Conservation (phyloP, 768 basidiomycete genomes). For the Psilocybe cubensis region DNA sequence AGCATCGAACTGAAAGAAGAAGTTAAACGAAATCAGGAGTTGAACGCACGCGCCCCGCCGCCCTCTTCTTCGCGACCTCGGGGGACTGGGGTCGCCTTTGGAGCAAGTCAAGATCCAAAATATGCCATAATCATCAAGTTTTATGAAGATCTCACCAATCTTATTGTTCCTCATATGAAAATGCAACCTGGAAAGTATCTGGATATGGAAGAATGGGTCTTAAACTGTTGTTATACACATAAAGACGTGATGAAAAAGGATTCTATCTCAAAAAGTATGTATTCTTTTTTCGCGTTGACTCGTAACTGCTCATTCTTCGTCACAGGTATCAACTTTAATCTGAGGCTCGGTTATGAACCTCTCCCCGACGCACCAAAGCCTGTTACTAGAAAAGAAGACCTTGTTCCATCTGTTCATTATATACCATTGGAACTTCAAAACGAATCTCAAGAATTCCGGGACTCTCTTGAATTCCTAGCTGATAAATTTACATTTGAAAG, state of each 20-base stretch:
- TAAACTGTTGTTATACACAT: slow-evolving; percentile 72
- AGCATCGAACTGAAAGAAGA: slow-evolving; percentile 63
- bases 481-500: slow-evolving; percentile 70
- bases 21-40: slow-evolving; percentile 53
- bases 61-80: slow-evolving; percentile 44
- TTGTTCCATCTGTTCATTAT: slow-evolving; percentile 58
- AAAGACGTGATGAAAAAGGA: slow-evolving; percentile 33
- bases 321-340: slow-evolving; percentile 63
- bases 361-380: slow-evolving; percentile 32
- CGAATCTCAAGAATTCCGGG: slow-evolving; percentile 58
- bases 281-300: slow-evolving; percentile 3
- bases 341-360: slow-evolving; percentile 51
- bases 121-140: slow-evolving; percentile 65
- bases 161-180: slow-evolving; percentile 70
- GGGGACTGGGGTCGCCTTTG: slow-evolving; percentile 34
- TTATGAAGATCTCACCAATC: slow-evolving; percentile 87
- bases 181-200: slow-evolving; percentile 36
- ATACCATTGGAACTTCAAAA: slow-evolving; percentile 66
- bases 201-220: slow-evolving; percentile 60
- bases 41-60: slow-evolving; percentile 46
- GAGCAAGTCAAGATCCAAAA: slow-evolving; percentile 54
- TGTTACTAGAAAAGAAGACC: slow-evolving; percentile 38
- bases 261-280: slow-evolving; percentile 41
- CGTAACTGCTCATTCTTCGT: neutral
- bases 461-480: slow-evolving; percentile 62